Evolutionary conservation across 2,329 filamentous ascomycete genomes (phyloP).

Genomic region (Aspergillus quadrilineatus): DNA sequence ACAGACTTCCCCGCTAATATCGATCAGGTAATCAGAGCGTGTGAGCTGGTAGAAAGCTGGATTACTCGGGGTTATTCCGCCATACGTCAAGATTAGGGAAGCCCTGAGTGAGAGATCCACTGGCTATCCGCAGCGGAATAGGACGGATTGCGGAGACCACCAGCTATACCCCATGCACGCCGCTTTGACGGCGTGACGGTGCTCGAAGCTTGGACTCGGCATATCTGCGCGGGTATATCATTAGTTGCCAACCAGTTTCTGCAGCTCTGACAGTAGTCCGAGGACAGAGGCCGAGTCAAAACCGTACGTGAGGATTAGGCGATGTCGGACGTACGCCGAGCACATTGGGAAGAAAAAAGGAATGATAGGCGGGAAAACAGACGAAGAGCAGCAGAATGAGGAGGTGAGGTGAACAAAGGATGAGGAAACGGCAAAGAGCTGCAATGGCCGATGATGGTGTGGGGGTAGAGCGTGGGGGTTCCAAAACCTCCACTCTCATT

Average conservation of each 20-base stretch:
- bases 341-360: background rate
- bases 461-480: background rate
- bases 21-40: background rate
- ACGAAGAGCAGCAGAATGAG: background rate
- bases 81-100: background rate
- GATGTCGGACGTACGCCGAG: conserved; percentile 9
- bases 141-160: background rate
- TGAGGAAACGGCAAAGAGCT: background rate
- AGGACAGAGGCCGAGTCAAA: background rate
- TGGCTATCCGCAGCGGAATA: background rate
- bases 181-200: background rate
- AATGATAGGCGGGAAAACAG: conserved; percentile 6
- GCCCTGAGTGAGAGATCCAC: background rate
- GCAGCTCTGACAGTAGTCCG: background rate
- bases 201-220: background rate
- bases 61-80: background rate
- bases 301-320: background rate
- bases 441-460: background rate
- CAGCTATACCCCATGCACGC: background rate
- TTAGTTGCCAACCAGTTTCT: background rate
- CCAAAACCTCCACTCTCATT: background rate
- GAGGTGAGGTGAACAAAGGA: background rate
- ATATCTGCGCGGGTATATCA: background rate
- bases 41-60: background rate
- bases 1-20: background rate